phyloP scores from a whole-genome alignment of 2,329 filamentous ascomycete genomes.

The Ophiostoma populinum region DNA sequence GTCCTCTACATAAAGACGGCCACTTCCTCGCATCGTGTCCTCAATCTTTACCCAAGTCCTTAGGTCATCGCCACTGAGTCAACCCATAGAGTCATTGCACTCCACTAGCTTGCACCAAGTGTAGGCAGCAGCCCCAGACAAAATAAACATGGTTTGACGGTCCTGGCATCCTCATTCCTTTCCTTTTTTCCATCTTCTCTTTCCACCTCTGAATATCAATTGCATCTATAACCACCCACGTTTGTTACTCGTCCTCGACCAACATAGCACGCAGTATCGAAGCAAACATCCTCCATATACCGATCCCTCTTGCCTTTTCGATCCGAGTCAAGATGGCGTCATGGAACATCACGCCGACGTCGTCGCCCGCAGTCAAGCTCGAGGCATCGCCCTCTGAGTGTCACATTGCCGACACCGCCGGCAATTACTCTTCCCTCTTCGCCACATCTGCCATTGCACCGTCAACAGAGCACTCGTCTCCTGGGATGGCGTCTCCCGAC shows the following conservation, averaged over 20 bases:
- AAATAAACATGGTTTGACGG: background rate
- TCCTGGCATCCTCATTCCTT: background rate
- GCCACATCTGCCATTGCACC: slow-evolving; percentile 29
- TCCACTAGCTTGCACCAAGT: too few relatives aligned
- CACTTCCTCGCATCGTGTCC: slow-evolving; percentile 2
- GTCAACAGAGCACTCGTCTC: too few relatives aligned
- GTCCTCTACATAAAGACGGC: slow-evolving; percentile 12
- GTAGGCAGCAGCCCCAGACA: slow-evolving; percentile 8
- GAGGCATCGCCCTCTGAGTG: slow-evolving; percentile 38
- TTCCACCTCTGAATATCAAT: background rate
- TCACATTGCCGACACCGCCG: slow-evolving; percentile 27
- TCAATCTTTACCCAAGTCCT: too few relatives aligned
- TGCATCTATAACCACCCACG: background rate
- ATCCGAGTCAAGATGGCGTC: too few relatives aligned
- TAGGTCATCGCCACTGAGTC: too few relatives aligned
- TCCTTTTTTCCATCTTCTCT: background rate
- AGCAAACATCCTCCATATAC: slow-evolving; percentile 8
- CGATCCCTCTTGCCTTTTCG: too few relatives aligned
- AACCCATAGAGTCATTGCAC: too few relatives aligned
- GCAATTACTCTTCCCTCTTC: slow-evolving; percentile 13
- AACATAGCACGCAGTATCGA: background rate
- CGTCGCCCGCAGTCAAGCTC: slow-evolving; percentile 30
- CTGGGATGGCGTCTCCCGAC: too few relatives aligned
- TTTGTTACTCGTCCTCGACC: background rate
- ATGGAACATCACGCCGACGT: slow-evolving; percentile 10